Evolutionary conservation across 1,284 basidiomycete genomes (phyloP).

Genomic region (Hemileia vastatrix): DNA sequence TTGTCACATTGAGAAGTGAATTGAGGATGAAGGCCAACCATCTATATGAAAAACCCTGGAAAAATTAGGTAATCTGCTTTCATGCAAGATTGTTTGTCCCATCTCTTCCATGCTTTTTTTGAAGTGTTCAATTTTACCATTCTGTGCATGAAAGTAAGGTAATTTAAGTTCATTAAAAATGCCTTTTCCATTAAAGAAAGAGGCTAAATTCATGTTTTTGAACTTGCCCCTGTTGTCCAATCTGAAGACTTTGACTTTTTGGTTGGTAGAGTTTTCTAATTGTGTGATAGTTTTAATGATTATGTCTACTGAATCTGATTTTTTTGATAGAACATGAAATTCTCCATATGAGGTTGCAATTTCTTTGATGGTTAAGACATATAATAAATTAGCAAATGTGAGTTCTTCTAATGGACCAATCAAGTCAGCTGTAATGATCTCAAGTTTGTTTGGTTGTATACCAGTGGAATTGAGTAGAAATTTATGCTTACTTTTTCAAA

Average conservation of each 20-base stretch:
- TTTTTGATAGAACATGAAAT: background rate
- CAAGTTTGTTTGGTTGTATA: too few species aligned
- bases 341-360: background rate
- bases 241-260: background rate
- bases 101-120: background rate
- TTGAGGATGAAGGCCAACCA: background rate
- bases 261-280: background rate
- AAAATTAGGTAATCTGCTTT: background rate
- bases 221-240: constrained; percentile 8
- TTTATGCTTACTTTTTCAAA: too few species aligned
- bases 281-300: background rate
- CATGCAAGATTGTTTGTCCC: background rate
- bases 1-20: background rate
- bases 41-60: background rate
- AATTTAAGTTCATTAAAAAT: background rate
- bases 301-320: background rate
- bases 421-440: too few species aligned
- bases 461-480: too few species aligned
- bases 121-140: background rate
- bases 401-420: background rate
- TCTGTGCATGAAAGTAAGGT: constrained; percentile 9
- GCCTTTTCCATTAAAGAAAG: background rate
- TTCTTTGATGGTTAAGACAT: background rate
- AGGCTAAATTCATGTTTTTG: background rate
- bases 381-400: background rate